A percentile compares a stretch with the other conserved stretches of the same genome.
Evolutionary conservation across 495 filamentous ascomycete genomes (phyloP).

Genomic region (Aspergillus steynii): DNA sequence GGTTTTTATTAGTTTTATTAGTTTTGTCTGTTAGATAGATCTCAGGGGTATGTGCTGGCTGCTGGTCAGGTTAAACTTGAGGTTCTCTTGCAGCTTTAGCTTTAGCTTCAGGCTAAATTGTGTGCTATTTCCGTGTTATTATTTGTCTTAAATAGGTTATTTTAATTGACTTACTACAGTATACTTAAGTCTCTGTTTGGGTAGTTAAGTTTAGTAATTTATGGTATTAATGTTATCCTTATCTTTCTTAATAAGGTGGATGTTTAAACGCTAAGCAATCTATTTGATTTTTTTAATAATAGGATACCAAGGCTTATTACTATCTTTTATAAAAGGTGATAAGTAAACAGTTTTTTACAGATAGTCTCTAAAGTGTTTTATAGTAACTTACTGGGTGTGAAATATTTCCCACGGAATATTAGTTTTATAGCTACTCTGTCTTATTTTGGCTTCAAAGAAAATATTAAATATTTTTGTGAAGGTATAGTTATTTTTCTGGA

Average conservation of each 20-base stretch:
- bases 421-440: constrained; percentile 19
- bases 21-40: too few species aligned
- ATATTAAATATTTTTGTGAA: constrained; percentile 27
- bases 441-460: constrained; percentile 20
- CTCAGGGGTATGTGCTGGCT: neutral
- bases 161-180: too few species aligned
- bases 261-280: constrained; percentile 11
- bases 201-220: neutral
- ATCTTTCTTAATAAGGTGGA: constrained; percentile 17
- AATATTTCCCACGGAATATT: constrained; percentile 13
- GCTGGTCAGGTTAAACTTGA: neutral
- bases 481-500: constrained; percentile 2
- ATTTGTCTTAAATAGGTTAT: too few species aligned
- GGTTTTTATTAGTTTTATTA: neutral
- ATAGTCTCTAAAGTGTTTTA: constrained; percentile 13
- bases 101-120: too few species aligned
- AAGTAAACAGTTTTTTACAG: constrained; percentile 31
- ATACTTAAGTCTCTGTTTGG: too few species aligned
- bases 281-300: constrained; percentile 21
- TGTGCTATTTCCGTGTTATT: neutral
- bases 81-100: neutral
- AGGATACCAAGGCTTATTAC: constrained; percentile 18
- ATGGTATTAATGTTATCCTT: constrained; percentile 20
- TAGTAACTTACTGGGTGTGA: constrained; percentile 25
- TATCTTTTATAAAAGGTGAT: constrained; percentile 17